Conservation (phyloP, 139 green algal species). For the Trebouxia sp. region DNA sequence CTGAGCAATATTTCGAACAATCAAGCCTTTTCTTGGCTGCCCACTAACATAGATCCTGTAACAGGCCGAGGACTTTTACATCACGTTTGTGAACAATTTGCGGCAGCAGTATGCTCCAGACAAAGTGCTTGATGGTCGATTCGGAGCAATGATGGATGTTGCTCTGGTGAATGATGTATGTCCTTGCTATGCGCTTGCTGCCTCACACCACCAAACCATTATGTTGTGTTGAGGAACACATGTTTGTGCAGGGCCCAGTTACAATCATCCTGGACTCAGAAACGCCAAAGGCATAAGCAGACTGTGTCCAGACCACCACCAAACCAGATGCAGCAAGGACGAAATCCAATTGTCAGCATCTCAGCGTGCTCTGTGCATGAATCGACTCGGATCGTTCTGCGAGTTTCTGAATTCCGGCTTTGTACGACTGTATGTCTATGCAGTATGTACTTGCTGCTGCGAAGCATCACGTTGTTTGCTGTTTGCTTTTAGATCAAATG, state of each 20-base stretch:
- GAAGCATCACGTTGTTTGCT: too few relatives aligned
- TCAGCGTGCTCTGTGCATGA: too few relatives aligned
- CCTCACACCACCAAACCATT: background rate
- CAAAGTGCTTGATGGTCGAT: slow-evolving; percentile 60
- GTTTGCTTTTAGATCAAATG: too few relatives aligned
- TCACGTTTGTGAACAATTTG: slow-evolving; percentile 55
- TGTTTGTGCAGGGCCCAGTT: background rate
- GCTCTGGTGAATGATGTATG: slow-evolving; percentile 63
- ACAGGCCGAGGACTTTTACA: slow-evolving; percentile 62
- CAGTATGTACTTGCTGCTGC: too few relatives aligned
- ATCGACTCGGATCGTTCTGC: too few relatives aligned
- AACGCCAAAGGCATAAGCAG: background rate
- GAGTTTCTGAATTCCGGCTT: too few relatives aligned
- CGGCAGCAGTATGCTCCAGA: slow-evolving; percentile 46
- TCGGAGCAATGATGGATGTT: slow-evolving; percentile 80
- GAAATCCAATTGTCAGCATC: too few relatives aligned
- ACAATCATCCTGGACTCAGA: slow-evolving; percentile 11
- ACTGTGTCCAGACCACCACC: too few relatives aligned
- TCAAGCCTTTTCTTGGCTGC: too few relatives aligned
- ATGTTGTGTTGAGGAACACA: background rate
- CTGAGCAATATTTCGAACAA: too few relatives aligned
- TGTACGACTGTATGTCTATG: too few relatives aligned
- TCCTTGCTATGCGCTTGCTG: background rate
- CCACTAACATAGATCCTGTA: background rate
- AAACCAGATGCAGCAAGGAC: too few relatives aligned